A percentile compares a stretch with the other conserved stretches of the same genome.
These are phyloP conservation scores for Berberis vulgaris DNA, from an alignment of 164 flowering plant genomes.

Conservation along the genomic window DNA sequence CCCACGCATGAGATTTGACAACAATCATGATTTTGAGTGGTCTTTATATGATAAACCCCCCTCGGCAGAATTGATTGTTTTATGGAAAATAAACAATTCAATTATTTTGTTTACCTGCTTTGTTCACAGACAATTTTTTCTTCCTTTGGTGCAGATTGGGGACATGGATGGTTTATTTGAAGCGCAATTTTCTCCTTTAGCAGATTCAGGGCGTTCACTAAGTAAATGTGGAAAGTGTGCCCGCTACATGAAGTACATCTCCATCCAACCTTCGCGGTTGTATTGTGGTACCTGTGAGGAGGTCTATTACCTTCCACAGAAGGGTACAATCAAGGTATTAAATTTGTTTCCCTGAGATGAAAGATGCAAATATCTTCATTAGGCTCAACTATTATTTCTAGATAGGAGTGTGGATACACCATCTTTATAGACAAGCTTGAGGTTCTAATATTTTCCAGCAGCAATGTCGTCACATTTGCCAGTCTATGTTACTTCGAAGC, in stretches of 20 bases:
- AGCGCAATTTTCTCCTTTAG: constrained; percentile 91
- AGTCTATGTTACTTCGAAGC: too few species aligned
- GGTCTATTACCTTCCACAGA: constrained; percentile 89
- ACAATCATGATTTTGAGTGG: too few species aligned
- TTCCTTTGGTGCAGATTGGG: constrained; percentile 51
- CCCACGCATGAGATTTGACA: too few species aligned
- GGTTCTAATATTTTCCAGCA: too few species aligned
- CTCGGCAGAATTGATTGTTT: not conserved
- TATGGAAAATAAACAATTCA: not conserved
- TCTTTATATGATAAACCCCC: too few species aligned
- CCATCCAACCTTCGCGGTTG: constrained; percentile 66
- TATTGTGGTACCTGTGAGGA: constrained; percentile 90
- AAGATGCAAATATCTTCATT: too few species aligned
- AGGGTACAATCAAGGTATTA: constrained; percentile 76
- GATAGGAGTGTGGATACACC: too few species aligned
- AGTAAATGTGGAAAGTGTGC: constrained; percentile 97
- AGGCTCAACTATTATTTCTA: too few species aligned
- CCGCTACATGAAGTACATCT: constrained; percentile 85
- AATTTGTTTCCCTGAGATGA: not conserved
- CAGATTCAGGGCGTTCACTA: constrained; percentile 78
- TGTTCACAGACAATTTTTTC: not conserved
- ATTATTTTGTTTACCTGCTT: not conserved
- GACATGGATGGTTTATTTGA: constrained; percentile 93
- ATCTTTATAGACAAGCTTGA: too few species aligned
- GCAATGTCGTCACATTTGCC: too few species aligned